These are phyloP conservation scores for Cyberlindnera nakhonratchasimensis DNA, from an alignment of 805 yeast genomes.

Conservation along the genomic window DNA sequence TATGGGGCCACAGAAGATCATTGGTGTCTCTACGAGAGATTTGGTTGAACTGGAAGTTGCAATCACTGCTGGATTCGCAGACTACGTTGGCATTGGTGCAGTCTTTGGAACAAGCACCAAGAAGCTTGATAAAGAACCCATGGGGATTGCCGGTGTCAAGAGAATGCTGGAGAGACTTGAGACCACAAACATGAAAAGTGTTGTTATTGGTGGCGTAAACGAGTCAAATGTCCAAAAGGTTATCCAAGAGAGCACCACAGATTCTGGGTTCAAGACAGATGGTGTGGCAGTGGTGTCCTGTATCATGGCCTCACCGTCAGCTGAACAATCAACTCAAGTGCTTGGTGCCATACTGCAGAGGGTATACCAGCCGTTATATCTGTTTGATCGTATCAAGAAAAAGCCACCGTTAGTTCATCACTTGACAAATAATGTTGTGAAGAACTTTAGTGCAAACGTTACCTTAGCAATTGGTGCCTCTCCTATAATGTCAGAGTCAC, in stretches of 20 bases:
- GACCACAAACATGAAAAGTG: slow-evolving; percentile 46
- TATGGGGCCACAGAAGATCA: slow-evolving; percentile 68
- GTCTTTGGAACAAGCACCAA: slow-evolving; percentile 75
- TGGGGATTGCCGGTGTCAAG: slow-evolving; percentile 70
- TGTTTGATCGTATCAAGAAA: slow-evolving; percentile 19
- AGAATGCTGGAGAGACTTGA: slow-evolving; percentile 47
- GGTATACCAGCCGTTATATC: slow-evolving; percentile 3
- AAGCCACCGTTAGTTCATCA: slow-evolving; percentile 73
- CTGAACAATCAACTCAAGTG: slow-evolving; percentile 46
- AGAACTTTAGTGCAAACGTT: slow-evolving; percentile 83
- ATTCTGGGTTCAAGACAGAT: slow-evolving; percentile 46
- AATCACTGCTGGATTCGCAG: slow-evolving; percentile 45
- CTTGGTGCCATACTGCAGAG: slow-evolving; percentile 30
- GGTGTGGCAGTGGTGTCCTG: slow-evolving; percentile 92
- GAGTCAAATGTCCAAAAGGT: slow-evolving; percentile 58
- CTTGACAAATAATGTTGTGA: slow-evolving; percentile 85
- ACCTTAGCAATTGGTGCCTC: slow-evolving; percentile 81
- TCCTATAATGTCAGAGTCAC: slow-evolving; percentile 82
- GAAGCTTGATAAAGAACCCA: slow-evolving; percentile 47
- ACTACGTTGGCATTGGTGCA: slow-evolving; percentile 85
- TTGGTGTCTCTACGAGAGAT: slow-evolving; percentile 74
- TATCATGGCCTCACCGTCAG: slow-evolving; percentile 62
- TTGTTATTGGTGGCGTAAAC: slow-evolving; percentile 79
- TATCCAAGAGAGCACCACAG: slow-evolving; percentile 39
- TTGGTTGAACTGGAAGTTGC: slow-evolving; percentile 54